Conservation (phyloP, 164 flowering plant genomes). For the Liquidambar formosana region DNA sequence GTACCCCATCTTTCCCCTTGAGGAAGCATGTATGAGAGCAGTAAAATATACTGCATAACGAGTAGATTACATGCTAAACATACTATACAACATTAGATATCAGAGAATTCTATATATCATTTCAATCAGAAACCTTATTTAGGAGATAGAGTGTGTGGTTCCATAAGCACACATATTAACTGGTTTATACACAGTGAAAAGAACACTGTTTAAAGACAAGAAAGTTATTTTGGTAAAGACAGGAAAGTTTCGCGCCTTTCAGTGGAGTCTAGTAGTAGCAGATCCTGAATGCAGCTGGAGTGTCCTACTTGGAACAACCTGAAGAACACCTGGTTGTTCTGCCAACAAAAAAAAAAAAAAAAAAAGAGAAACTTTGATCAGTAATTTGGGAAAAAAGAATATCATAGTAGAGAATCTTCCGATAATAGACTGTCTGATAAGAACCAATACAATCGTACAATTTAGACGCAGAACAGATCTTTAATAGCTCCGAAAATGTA, state of each 20-base stretch:
- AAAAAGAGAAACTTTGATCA: neutral
- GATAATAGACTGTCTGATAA: neutral
- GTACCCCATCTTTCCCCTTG: too few relatives aligned
- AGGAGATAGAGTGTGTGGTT: neutral
- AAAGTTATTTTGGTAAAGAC: neutral
- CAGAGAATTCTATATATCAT: too few relatives aligned
- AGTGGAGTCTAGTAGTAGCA: constrained; percentile 25
- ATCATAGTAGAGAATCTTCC: neutral
- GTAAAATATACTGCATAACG: too few relatives aligned
- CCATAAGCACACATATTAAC: neutral
- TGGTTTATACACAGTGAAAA: neutral
- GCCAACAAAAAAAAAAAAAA: too few relatives aligned
- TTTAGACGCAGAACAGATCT: too few relatives aligned
- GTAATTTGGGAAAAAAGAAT: neutral
- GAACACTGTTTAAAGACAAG: neutral
- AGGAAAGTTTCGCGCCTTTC: neutral
- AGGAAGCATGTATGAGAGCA: too few relatives aligned
- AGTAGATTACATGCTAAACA: too few relatives aligned
- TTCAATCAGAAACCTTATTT: too few relatives aligned
- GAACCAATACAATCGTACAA: too few relatives aligned
- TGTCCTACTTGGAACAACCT: constrained; percentile 68
- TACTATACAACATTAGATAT: too few relatives aligned
- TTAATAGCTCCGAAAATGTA: too few relatives aligned
- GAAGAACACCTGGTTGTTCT: constrained; percentile 92
- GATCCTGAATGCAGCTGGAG: constrained; percentile 68